These are phyloP conservation scores for Tulasnella sp. DNA, from an alignment of 768 basidiomycete genomes.

Conservation along the genomic window DNA sequence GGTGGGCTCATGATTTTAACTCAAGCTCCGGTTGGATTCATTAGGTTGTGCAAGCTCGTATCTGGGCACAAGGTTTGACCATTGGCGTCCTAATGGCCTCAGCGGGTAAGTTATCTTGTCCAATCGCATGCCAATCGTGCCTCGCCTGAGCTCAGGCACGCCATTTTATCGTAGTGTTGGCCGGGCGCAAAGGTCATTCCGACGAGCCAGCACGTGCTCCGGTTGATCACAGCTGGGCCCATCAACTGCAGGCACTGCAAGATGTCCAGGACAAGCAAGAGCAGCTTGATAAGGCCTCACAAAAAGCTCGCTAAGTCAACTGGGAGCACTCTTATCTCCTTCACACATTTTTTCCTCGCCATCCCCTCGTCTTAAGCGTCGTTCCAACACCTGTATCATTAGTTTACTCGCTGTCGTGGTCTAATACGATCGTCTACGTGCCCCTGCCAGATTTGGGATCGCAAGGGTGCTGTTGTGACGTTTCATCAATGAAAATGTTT, in stretches of 20 bases:
- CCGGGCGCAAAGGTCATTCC: background rate
- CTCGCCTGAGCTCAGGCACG: conserved; percentile 15
- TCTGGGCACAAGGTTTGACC: conserved; percentile 41
- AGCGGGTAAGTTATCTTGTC: conserved; percentile 37
- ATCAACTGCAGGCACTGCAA: conserved; percentile 5
- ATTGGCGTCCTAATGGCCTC: conserved; percentile 43
- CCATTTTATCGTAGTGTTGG: background rate
- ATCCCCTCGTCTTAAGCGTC: background rate
- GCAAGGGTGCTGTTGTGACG: conserved; percentile 13
- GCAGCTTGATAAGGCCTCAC: background rate
- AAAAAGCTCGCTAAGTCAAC: conserved; percentile 5
- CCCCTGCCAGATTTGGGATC: background rate
- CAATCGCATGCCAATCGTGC: conserved; percentile 8
- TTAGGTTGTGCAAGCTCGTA: conserved; percentile 74
- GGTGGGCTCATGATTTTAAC: background rate
- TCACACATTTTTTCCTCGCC: background rate
- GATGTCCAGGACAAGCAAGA: background rate
- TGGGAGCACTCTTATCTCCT: background rate
- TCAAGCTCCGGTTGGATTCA: background rate
- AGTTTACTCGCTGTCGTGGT: conserved; percentile 8
- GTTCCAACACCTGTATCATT: background rate
- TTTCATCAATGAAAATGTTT: conserved; percentile 12
- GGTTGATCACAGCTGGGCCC: conserved; percentile 21
- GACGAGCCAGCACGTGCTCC: background rate
- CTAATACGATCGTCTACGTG: background rate